Base-by-base conservation (phyloP, 805 yeast species). In the Hermanozyma aechmeae region DNA sequence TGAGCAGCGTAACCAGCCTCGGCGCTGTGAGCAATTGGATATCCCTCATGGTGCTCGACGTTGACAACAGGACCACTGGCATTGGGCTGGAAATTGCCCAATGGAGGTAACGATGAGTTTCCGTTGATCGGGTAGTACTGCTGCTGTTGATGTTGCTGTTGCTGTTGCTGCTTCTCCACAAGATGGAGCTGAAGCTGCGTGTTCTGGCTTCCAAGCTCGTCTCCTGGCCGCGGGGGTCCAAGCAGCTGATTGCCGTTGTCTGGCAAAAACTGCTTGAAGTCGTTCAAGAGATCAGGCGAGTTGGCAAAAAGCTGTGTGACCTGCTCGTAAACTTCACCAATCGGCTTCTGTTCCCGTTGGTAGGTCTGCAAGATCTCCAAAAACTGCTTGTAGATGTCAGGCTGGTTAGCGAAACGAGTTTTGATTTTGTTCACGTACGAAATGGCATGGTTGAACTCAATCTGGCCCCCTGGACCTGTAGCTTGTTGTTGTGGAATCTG, bases 391-490 rank as follows among this genome's bases (percentile, higher is more conserved):
- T 92, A 92, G 33, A 87, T 85, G 46, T 89, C 96, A 1, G 98
- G 98, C 53, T 87, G 95, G 46, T 77, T 73, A 13, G 94, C 81
- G 53, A 86, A 92, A 38, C 97, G 72, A 32, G 86, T 87, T 53
- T 93, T 93, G 50, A 92, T 92, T 58, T 87, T 86, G 62, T 92
- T 92, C 35, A 92, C 99, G 48, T 92, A 92, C 43, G 79, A 80
- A 39, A 92, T 92, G 13, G 98, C 98, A 53, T 92, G 96, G 52
- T 89, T 87, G 64, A 92, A 89, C 58, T 92, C 97, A 12, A 86
- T 89, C 27, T 93, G 96, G 2, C 73, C 69, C 6, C 76, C 64
- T 10, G 10, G 10, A 10, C 20, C 20, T 10, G 6, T 6, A 6
- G 10, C 9, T 10, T 6, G 20, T 10, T 17, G 20, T 10, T 17